These are phyloP conservation scores for Magnaporthiopsis rhizophila DNA, from an alignment of 2,329 filamentous ascomycete genomes.

Conservation along the genomic window DNA sequence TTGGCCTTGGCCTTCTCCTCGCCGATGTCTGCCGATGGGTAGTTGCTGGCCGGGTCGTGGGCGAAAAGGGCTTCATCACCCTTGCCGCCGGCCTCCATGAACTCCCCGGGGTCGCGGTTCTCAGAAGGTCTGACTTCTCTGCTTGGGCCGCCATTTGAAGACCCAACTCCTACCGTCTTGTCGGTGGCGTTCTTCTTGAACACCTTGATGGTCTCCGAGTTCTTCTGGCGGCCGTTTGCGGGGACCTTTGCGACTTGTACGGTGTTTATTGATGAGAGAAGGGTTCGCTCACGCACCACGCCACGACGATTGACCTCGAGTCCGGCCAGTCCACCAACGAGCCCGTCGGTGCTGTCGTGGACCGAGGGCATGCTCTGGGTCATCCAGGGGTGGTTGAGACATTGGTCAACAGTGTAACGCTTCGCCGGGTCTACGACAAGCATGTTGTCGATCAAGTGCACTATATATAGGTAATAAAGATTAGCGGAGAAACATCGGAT, in stretches of 20 bases:
- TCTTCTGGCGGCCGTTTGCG: conserved; percentile 39
- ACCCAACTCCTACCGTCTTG: conserved; percentile 17
- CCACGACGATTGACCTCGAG: conserved; percentile 82
- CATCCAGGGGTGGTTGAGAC: conserved; percentile 85
- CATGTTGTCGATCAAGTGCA: conserved; percentile 94
- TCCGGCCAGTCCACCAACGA: conserved; percentile 76
- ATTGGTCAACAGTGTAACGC: conserved; percentile 83
- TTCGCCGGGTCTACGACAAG: conserved; percentile 77
- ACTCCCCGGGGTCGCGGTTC: conserved; percentile 63
- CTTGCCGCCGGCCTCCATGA: conserved; percentile 76
- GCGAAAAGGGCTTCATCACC: conserved; percentile 74
- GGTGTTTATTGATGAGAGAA: conserved; percentile 75
- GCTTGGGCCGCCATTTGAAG: conserved; percentile 18
- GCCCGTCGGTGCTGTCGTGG: conserved; percentile 83
- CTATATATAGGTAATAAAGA: conserved; percentile 24
- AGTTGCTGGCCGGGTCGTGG: conserved; percentile 48
- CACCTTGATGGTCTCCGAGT: conserved; percentile 59
- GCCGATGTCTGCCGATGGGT: conserved; percentile 32
- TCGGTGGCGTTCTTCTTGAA: conserved; percentile 61
- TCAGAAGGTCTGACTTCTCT: conserved; percentile 61
- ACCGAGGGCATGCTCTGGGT: conserved; percentile 52
- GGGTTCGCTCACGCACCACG: conserved; percentile 72
- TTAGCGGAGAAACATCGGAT: background rate
- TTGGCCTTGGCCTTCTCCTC: conserved; percentile 14
- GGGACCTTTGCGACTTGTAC: conserved; percentile 48